phyloP scores from a whole-genome alignment of 192 early-diverging fungal genomes.

The Mortierella hygrophila region DNA sequence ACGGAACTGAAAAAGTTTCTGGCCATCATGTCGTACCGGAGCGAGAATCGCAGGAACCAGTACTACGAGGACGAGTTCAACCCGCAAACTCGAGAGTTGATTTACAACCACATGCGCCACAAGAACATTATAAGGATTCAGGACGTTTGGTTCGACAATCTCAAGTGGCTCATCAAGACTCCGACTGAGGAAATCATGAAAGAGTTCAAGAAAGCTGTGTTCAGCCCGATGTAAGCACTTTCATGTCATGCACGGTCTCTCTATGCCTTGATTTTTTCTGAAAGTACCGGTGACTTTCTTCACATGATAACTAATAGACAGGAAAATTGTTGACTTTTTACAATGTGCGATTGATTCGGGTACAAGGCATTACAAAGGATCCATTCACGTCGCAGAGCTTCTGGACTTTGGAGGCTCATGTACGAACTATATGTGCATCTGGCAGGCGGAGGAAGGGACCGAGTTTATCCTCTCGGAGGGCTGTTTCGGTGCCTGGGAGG shows the following conservation, averaged over 20 bases:
- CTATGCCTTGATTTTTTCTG: too few relatives aligned
- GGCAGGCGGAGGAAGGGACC: slow-evolving; percentile 50
- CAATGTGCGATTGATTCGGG: too few relatives aligned
- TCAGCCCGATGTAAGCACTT: neutral
- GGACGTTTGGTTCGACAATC: slow-evolving; percentile 55
- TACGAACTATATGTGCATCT: slow-evolving; percentile 33
- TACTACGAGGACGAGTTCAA: slow-evolving; percentile 30
- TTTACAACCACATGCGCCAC: slow-evolving; percentile 31
- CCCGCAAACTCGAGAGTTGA: neutral
- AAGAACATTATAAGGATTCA: slow-evolving; percentile 30
- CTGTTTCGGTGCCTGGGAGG: slow-evolving; percentile 54
- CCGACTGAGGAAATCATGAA: slow-evolving; percentile 14
- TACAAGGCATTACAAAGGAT: slow-evolving; percentile 9
- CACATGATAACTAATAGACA: too few relatives aligned
- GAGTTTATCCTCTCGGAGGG: slow-evolving; percentile 52
- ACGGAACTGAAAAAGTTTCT: slow-evolving; percentile 46
- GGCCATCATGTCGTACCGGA: slow-evolving; percentile 44
- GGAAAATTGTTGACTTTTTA: too few relatives aligned
- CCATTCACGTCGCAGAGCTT: slow-evolving; percentile 24
- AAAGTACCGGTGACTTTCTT: too few relatives aligned
- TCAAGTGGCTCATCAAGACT: slow-evolving; percentile 49
- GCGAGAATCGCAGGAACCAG: slow-evolving; percentile 28
- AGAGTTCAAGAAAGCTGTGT: neutral
- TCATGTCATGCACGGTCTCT: too few relatives aligned
- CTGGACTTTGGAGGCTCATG: slow-evolving; percentile 11